Percentiles rank a stretch among this genome's conserved stretches.
These are phyloP conservation scores for Curvularia lunata DNA, from an alignment of 2,329 filamentous ascomycete species.

Conservation along the genomic window DNA sequence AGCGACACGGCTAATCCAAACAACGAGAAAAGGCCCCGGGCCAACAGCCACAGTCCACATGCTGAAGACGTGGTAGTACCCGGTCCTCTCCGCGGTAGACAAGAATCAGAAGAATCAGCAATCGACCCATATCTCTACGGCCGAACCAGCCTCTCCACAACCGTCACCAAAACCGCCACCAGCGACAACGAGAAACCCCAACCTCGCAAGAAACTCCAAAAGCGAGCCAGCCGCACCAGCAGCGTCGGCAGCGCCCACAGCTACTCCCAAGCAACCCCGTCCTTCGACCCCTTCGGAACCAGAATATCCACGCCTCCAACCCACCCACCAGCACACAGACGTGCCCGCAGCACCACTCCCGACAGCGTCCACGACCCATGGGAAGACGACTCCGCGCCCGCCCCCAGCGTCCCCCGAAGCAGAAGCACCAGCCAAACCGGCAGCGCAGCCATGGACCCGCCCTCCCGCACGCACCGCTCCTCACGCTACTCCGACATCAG, in stretches of 20 bases:
- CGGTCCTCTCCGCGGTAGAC: neutral
- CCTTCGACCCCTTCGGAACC: neutral
- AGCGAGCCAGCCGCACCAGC: constrained; percentile 13
- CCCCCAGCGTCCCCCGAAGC: constrained; percentile 1
- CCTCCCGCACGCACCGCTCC: neutral
- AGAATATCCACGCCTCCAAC: neutral
- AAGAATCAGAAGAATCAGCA: constrained; percentile 16
- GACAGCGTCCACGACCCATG: constrained; percentile 13
- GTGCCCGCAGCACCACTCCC: neutral
- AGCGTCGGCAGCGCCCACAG: constrained; percentile 5
- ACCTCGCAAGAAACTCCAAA: constrained; percentile 11
- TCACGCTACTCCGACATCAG: neutral
- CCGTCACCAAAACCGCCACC: constrained; percentile 16
- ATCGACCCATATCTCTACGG: constrained; percentile 15
- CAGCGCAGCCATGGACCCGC: neutral
- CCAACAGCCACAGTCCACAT: constrained; percentile 7
- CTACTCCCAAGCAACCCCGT: neutral
- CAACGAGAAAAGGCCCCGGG: constrained; percentile 3
- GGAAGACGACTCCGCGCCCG: constrained; percentile 8
- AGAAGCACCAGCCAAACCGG: constrained; percentile 2
- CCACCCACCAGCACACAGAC: neutral
- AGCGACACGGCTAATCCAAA: constrained; percentile 18
- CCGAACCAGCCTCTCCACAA: constrained; percentile 11
- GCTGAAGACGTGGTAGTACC: neutral
- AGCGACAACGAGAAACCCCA: neutral